Percentiles rank a stretch among this genome's conserved stretches.
Conservation (phyloP, 2,329 filamentous ascomycete genomes). For the Biscogniauxia marginata region DNA sequence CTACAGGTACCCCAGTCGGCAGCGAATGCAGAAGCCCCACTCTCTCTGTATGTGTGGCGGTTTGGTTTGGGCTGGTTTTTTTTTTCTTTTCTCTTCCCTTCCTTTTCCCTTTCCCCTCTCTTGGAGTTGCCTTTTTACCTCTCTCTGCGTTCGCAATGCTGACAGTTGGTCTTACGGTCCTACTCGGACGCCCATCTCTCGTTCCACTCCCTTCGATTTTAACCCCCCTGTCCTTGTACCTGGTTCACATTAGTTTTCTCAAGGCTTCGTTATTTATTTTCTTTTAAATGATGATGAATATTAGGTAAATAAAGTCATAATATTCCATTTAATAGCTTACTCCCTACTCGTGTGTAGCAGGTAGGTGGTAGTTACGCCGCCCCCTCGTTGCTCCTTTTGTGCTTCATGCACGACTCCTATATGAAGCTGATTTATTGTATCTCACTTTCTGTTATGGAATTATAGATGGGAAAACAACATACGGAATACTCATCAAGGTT, state of each 20-base stretch:
- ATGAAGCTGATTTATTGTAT: neutral
- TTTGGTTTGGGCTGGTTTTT: slow-evolving; percentile 1
- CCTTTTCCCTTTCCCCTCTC: slow-evolving; percentile 6
- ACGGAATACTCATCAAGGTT: neutral
- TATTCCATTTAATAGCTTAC: neutral
- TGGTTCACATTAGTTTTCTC: neutral
- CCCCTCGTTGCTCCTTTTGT: neutral
- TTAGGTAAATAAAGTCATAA: neutral
- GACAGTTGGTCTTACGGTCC: neutral
- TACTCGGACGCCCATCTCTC: neutral
- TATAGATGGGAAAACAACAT: neutral
- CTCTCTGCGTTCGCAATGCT: neutral
- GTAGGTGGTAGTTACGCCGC: no score
- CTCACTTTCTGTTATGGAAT: neutral
- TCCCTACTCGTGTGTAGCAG: neutral
- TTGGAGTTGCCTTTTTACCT: neutral
- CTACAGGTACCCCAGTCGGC: neutral
- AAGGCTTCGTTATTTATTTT: neutral
- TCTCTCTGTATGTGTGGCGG: slow-evolving; percentile 17
- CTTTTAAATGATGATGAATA: neutral
- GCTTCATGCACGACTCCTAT: neutral
- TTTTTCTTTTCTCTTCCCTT: slow-evolving; percentile 5
- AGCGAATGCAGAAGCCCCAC: neutral
- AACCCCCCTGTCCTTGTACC: neutral
- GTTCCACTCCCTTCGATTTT: neutral